Base-by-base conservation (phyloP, 192 early-diverging fungal genomes). In the Spinellus fusiger region DNA sequence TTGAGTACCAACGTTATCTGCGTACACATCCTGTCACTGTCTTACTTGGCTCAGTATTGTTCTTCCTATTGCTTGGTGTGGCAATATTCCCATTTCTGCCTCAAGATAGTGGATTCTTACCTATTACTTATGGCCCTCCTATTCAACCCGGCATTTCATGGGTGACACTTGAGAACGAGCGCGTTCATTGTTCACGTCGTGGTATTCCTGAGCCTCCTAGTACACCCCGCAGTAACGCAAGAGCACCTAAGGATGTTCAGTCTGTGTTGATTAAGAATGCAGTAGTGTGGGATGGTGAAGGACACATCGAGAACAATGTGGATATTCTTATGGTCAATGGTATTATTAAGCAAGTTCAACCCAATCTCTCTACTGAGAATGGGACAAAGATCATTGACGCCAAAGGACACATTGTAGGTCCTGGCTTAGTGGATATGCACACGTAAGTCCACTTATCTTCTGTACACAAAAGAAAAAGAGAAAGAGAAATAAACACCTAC, bases 341-440 rank as follows among this genome's bases (percentile, higher is more conserved):
- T 20, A n/a, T 79, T 16, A 73, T 83, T 28, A 23, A 54, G 13
- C 38, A 49, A 12, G 53, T 80, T 32, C 69, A 52, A 40, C 52
- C 59, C 15, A 51, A 53, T 52, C 46, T 64, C 32, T 28, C 47
- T 26, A 40, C 65, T 38, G 33, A 29, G 34, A 34, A 35, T 25
- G 44, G 22, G 1, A 23, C 56, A 13, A 56, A 50, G 9, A 59
- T 72, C 2, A 58, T 83, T 18, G 77, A 86, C 63, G 81, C 69
- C 25, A 54, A 78, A 35, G 83, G 84, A 1, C 72, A 73, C 22
- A 70, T 71, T 40, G 73, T 86, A 2, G 75, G 83, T 8, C 84
- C 84, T 28, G 84, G 84, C 16, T 60, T 86, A 31, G 78, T 86
- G 1, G 84, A 85, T 49, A 69, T 76, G 77, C 69, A 70, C 22